A percentile compares a stretch with the other conserved stretches of the same genome.
Conservation (phyloP, 2,329 filamentous ascomycete genomes). For the Cladophialophora carrionii region DNA sequence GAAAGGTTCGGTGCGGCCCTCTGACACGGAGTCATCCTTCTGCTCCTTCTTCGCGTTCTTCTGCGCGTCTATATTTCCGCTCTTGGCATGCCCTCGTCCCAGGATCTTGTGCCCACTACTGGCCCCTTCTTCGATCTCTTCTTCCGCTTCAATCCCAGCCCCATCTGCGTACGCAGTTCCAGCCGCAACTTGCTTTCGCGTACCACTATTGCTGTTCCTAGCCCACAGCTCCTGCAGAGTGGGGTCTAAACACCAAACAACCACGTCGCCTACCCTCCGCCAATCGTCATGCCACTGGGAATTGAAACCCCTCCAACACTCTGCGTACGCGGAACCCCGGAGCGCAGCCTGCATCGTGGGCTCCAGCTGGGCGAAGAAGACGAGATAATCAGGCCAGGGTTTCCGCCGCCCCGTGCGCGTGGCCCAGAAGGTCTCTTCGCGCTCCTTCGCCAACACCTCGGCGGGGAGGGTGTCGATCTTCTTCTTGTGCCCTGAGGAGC, state of each 20-base stretch:
- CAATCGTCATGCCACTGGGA: constrained; percentile 66
- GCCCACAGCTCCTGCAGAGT: background rate
- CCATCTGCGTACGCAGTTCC: background rate
- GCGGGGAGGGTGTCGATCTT: constrained; percentile 13
- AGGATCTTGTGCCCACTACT: constrained; percentile 18
- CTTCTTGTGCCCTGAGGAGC: constrained; percentile 5
- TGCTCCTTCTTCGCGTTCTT: background rate
- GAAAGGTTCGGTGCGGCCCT: background rate
- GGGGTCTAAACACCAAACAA: constrained; percentile 60
- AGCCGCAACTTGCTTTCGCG: background rate
- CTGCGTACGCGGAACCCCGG: constrained; percentile 54
- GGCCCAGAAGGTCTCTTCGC: constrained; percentile 19
- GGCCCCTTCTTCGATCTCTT: background rate
- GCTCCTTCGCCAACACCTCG: constrained; percentile 11
- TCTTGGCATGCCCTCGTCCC: constrained; percentile 13
- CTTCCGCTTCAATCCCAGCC: background rate
- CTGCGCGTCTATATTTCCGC: constrained; percentile 6
- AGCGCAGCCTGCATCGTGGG: constrained; percentile 51
- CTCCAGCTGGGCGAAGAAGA: constrained; percentile 63
- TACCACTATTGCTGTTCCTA: background rate
- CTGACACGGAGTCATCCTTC: background rate
- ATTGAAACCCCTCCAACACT: constrained; percentile 65
- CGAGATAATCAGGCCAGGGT: constrained; percentile 53
- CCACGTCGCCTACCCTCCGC: constrained; percentile 63
- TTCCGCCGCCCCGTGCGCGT: constrained; percentile 18